Percentiles rank a stretch among this genome's conserved stretches.
Evolutionary conservation across 305 asterid species (phyloP).

Genomic region (Solanum hybrid): DNA sequence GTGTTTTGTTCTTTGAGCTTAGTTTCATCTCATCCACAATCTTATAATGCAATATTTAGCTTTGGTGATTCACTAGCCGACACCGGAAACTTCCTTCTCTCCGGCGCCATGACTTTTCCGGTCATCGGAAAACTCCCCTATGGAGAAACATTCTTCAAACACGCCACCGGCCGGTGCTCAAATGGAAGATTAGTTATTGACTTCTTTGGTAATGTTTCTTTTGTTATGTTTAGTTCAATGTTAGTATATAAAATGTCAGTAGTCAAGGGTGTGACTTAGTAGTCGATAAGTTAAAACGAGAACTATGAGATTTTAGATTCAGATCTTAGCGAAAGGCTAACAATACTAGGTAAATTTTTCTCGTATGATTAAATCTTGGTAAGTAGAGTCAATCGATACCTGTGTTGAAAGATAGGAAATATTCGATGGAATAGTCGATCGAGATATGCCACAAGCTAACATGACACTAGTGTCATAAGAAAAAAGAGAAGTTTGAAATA

Average conservation of each 20-base stretch:
- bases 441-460: background rate
- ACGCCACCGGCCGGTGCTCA: slow-evolving; percentile 72
- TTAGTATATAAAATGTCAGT: background rate
- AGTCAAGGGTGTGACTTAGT: background rate
- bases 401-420: background rate
- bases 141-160: slow-evolving; percentile 66
- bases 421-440: background rate
- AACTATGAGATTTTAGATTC: background rate
- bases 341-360: background rate
- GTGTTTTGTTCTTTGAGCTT: slow-evolving; percentile 5
- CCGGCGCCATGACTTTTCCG: slow-evolving; percentile 56
- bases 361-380: background rate
- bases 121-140: slow-evolving; percentile 62
- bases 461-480: background rate
- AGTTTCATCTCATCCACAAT: slow-evolving; percentile 11
- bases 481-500: background rate
- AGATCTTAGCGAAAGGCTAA: background rate
- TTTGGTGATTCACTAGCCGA: slow-evolving; percentile 83
- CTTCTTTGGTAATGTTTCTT: slow-evolving; percentile 41
- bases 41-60: slow-evolving; percentile 58
- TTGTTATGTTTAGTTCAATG: background rate
- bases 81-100: slow-evolving; percentile 61
- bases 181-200: slow-evolving; percentile 69
- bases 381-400: background rate
- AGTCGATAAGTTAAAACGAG: background rate